Percentiles rank a stretch among this genome's conserved stretches.
Conservation (phyloP, 768 basidiomycete species). For the Boletus barrowsii region DNA sequence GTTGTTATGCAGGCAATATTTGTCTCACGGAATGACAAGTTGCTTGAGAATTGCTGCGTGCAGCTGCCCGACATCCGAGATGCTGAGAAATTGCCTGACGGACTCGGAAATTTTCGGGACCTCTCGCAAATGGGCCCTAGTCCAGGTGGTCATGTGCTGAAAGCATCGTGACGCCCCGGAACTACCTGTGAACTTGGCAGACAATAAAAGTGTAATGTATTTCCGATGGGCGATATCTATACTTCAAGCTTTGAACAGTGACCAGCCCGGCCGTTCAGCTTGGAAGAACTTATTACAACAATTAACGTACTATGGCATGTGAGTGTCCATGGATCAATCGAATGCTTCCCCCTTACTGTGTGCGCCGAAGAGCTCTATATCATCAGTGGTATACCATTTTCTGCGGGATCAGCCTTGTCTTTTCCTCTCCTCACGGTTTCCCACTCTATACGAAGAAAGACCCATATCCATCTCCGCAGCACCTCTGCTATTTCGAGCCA, state of each 20-base stretch:
- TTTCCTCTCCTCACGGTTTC: constrained; percentile 68
- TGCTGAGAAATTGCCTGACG: not conserved
- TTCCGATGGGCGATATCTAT: constrained; percentile 4
- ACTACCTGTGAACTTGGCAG: not conserved
- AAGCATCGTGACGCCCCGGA: constrained; percentile 1
- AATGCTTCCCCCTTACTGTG: constrained; percentile 11
- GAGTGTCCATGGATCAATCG: constrained; percentile 15
- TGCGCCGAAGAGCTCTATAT: constrained; percentile 13
- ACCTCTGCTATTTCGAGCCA: constrained; percentile 90
- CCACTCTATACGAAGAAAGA: constrained; percentile 96
- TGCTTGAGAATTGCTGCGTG: not conserved
- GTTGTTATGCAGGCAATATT: not conserved
- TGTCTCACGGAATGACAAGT: constrained; percentile 8
- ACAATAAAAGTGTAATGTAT: not conserved
- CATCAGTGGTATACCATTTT: constrained; percentile 7
- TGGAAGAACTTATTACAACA: constrained; percentile 15
- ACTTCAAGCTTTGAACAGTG: not conserved
- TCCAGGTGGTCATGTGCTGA: not conserved
- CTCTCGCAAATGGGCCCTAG: not conserved
- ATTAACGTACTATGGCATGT: not conserved
- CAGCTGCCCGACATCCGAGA: not conserved
- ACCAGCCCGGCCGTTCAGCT: not conserved
- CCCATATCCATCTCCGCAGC: constrained; percentile 94
- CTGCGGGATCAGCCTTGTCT: constrained; percentile 2
- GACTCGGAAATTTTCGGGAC: constrained; percentile 13